These are phyloP conservation scores for Phytophthora nicotianae DNA, from an alignment of 352 stramenopile genomes.

Conservation along the genomic window DNA sequence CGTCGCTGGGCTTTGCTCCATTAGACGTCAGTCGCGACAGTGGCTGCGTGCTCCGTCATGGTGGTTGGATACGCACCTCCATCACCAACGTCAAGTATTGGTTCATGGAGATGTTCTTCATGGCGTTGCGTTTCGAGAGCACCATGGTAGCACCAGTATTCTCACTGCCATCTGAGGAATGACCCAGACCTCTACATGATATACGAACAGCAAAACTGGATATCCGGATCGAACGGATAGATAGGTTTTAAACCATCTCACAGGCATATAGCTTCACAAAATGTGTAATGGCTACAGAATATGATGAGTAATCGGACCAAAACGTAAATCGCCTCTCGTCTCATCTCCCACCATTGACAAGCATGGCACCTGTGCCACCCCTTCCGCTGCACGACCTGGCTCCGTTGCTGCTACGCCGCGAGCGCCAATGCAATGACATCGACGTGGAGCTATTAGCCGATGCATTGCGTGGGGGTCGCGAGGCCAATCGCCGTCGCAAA, in stretches of 20 bases:
- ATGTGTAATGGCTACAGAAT: slow-evolving; percentile 5
- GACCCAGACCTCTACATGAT: slow-evolving; percentile 3
- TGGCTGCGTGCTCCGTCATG: slow-evolving; percentile 56
- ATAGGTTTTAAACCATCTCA: background rate
- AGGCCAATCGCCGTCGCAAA: slow-evolving; percentile 34
- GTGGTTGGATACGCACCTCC: slow-evolving; percentile 50
- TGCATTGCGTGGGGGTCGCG: slow-evolving; percentile 27
- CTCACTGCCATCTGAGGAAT: slow-evolving; percentile 27
- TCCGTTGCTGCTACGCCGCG: slow-evolving; percentile 21
- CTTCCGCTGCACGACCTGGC: slow-evolving; percentile 29
- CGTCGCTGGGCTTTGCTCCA: slow-evolving; percentile 53
- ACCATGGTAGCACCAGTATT: slow-evolving; percentile 60
- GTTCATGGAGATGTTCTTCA: slow-evolving; percentile 67
- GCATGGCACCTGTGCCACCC: slow-evolving; percentile 11
- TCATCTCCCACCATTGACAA: slow-evolving; percentile 29
- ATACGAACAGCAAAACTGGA: slow-evolving; percentile 5
- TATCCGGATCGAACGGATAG: slow-evolving; percentile 21
- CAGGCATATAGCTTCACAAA: background rate
- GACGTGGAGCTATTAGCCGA: slow-evolving; percentile 27
- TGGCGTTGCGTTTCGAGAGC: slow-evolving; percentile 64
- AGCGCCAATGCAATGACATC: slow-evolving; percentile 26
- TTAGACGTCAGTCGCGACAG: slow-evolving; percentile 10
- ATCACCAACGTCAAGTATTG: slow-evolving; percentile 54
- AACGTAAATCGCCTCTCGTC: slow-evolving; percentile 6
- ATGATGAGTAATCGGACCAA: slow-evolving; percentile 7